A percentile compares a stretch with the other conserved stretches of the same genome.
These are phyloP conservation scores for Emiliania huxleyi DNA, from an alignment of 78 protist species.

Conservation along the genomic window DNA sequence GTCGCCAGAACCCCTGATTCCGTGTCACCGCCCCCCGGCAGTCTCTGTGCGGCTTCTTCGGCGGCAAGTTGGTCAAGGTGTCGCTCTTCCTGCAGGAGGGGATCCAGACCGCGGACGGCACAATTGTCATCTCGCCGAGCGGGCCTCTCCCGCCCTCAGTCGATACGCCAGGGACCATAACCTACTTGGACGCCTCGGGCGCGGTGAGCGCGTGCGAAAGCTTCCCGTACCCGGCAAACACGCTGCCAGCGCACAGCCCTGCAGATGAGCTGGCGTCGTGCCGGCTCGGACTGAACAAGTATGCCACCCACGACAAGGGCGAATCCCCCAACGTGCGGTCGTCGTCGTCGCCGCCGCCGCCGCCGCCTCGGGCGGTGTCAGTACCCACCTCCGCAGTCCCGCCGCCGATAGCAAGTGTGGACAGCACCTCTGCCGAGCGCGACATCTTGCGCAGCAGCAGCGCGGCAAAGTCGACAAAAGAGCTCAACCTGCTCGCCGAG, in stretches of 20 bases:
- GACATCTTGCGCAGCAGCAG: no score
- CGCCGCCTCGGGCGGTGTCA: not conserved
- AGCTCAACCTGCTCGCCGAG: not conserved
- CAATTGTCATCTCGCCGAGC: not conserved
- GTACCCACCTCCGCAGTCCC: not conserved
- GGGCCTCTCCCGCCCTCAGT: not conserved
- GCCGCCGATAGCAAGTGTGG: not conserved
- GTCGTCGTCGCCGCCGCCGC: not conserved
- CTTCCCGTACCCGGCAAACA: not conserved
- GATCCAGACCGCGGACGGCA: constrained; percentile 14
- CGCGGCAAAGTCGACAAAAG: not conserved
- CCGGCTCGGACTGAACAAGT: not conserved
- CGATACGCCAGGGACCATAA: not conserved
- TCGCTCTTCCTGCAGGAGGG: constrained; percentile 50
- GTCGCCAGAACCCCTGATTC: not conserved
- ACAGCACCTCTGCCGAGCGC: not conserved
- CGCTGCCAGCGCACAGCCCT: no score
- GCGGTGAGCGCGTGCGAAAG: no score
- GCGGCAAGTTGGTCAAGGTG: constrained; percentile 40
- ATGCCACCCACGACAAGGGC: not conserved
- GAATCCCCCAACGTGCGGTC: not conserved
- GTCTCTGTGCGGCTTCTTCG: constrained; percentile 21
- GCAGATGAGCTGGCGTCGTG: not conserved
- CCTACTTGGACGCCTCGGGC: not conserved
- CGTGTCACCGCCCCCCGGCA: not conserved